Conservation (phyloP, 1,139 yeast species). For the Pichia cactophila region DNA sequence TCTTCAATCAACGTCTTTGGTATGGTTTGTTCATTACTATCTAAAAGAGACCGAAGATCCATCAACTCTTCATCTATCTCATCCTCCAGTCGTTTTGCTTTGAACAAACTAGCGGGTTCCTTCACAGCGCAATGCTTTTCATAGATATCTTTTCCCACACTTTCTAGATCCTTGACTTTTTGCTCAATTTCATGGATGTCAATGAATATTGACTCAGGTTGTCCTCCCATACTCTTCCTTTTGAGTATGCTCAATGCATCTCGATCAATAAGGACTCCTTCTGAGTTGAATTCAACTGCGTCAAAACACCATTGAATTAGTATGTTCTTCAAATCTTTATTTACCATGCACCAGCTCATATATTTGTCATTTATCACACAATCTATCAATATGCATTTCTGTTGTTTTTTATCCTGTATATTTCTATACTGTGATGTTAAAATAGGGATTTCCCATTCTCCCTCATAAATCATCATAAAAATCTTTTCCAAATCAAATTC, state of each 20-base stretch:
- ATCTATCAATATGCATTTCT: slow-evolving; percentile 58
- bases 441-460: slow-evolving; percentile 81
- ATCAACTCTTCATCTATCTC: slow-evolving; percentile 17
- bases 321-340: slow-evolving; percentile 40
- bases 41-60: background rate
- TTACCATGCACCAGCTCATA: slow-evolving; percentile 55
- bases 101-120: slow-evolving; percentile 29
- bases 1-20: slow-evolving; percentile 1
- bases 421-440: slow-evolving; percentile 49
- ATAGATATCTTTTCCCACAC: slow-evolving; percentile 9
- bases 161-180: slow-evolving; percentile 31
- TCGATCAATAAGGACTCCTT: slow-evolving; percentile 36
- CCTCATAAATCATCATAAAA: slow-evolving; percentile 58
- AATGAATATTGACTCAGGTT: slow-evolving; percentile 28
- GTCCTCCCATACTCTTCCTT: slow-evolving; percentile 51
- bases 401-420: slow-evolving; percentile 64
- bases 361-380: slow-evolving; percentile 63
- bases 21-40: background rate
- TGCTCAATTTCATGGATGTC: slow-evolving; percentile 33
- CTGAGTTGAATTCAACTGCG: slow-evolving; percentile 48
- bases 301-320: slow-evolving; percentile 61
- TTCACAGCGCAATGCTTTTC: slow-evolving; percentile 34
- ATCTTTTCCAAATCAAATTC: slow-evolving; percentile 51
- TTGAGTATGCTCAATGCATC: slow-evolving; percentile 44
- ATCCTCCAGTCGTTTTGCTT: slow-evolving; percentile 29